Evolutionary conservation across 495 filamentous ascomycete species (phyloP).

Genomic region (Stereocaulon alpinum): DNA sequence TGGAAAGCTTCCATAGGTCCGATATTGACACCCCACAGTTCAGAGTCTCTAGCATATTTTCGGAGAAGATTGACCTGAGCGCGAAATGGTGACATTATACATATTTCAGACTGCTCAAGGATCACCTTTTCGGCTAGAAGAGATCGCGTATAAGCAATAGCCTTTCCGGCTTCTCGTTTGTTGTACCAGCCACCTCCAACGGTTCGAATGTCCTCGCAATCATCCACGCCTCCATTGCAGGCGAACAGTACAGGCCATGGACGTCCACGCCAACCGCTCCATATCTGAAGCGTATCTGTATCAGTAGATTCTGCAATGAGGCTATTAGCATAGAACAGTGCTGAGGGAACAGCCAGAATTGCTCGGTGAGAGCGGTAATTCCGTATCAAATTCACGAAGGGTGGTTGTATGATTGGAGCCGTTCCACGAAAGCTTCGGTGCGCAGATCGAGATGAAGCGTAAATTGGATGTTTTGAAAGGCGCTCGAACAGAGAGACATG

Average conservation of each 20-base stretch:
- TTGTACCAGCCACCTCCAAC: slow-evolving; percentile 45
- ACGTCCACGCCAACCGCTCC: slow-evolving; percentile 39
- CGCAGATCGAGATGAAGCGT: slow-evolving; percentile 40
- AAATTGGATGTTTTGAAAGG: slow-evolving; percentile 36
- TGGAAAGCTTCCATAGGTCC: slow-evolving; percentile 50
- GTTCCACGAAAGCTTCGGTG: slow-evolving; percentile 21
- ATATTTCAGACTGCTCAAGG: slow-evolving; percentile 31
- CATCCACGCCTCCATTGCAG: slow-evolving; percentile 36
- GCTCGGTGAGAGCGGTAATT: slow-evolving; percentile 51
- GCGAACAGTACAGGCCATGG: slow-evolving; percentile 42
- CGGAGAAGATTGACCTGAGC: slow-evolving; percentile 41
- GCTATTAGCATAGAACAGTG: slow-evolving; percentile 45
- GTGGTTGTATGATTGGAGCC: slow-evolving; percentile 34
- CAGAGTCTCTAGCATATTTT: slow-evolving; percentile 25
- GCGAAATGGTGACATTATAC: slow-evolving; percentile 46
- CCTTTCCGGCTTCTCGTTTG: slow-evolving; percentile 35
- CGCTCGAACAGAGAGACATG: slow-evolving; percentile 42
- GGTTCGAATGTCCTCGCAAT: slow-evolving; percentile 33
- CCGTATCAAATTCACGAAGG: slow-evolving; percentile 45
- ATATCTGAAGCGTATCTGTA: slow-evolving; percentile 29
- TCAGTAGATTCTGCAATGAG: slow-evolving; percentile 37
- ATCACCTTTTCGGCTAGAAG: slow-evolving; percentile 32
- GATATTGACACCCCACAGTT: slow-evolving; percentile 38
- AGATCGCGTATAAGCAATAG: slow-evolving; percentile 31
- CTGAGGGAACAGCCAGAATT: slow-evolving; percentile 43